Percentiles rank a stretch among this genome's conserved stretches.
Evolutionary conservation across 495 filamentous ascomycete genomes (phyloP).

Genomic region (Penicillium pulvis): DNA sequence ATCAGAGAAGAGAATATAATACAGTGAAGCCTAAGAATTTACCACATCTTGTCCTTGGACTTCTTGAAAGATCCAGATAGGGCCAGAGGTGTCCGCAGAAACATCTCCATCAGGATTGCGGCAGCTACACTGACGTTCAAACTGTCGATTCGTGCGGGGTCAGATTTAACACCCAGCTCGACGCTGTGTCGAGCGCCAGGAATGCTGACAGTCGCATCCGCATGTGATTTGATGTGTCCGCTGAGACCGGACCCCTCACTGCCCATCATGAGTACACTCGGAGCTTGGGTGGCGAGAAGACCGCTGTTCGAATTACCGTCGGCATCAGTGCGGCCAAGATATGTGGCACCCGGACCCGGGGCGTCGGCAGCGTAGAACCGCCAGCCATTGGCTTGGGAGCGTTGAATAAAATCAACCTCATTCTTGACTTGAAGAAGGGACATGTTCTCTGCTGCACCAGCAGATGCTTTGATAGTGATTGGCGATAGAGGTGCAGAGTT

Average conservation of each 20-base stretch:
- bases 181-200: slow-evolving; percentile 42
- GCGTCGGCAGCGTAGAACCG: slow-evolving; percentile 77
- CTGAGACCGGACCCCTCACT: slow-evolving; percentile 78
- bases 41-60: slow-evolving; percentile 25
- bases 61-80: slow-evolving; percentile 30
- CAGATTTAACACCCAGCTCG: slow-evolving; percentile 34
- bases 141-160: slow-evolving; percentile 63
- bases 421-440: slow-evolving; percentile 66
- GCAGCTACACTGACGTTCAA: slow-evolving; percentile 89
- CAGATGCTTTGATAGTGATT: slow-evolving; percentile 80
- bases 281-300: slow-evolving; percentile 56
- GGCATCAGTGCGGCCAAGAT: slow-evolving; percentile 21
- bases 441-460: slow-evolving; percentile 81
- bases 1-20: slow-evolving; percentile 1
- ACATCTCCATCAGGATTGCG: slow-evolving; percentile 68
- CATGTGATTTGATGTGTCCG: slow-evolving; percentile 58
- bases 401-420: slow-evolving; percentile 66
- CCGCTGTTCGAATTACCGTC: slow-evolving; percentile 3
- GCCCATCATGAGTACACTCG: slow-evolving; percentile 79
- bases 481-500: slow-evolving; percentile 72
- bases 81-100: slow-evolving; percentile 50
- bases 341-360: slow-evolving; percentile 38
- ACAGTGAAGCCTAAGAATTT: background rate
- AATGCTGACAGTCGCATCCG: slow-evolving; percentile 62
- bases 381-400: slow-evolving; percentile 74